Base-by-base conservation (phyloP, 306 rosid genomes). In the Clitoria ternatea region DNA sequence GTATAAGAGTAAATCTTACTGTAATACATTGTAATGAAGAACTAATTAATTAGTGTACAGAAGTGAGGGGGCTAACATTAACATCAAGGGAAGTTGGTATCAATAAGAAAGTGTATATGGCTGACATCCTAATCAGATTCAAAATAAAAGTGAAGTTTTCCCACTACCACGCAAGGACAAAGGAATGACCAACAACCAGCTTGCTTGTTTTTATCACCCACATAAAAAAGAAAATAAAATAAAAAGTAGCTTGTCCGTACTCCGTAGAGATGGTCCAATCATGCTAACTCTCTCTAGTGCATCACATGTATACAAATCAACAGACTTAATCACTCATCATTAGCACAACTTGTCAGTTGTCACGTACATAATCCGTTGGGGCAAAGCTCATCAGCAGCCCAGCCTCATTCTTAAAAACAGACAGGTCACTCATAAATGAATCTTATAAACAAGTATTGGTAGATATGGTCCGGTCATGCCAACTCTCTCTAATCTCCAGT, bases 251-350 rank as follows among this genome's bases (percentile, higher is more conserved):
- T 43, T 14, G 53, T 23, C 27, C 1, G 19, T 10, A 69, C 40
- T 23, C 27, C 1, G 19, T 10, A 69, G 22, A 30, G 29, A 52
- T 69, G 15, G 22, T 24, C 15, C 42, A 50, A 7, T 1, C 52
- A 61, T 7, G 17, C 63, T 36, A 40, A 19, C 65, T 54, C 29
- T 36, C 49, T 54, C n/a, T 24, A 44, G 43, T 13, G 29, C 30
- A 33, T 61, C 74, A 55, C 78, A 26, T 42, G 66, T 36, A 35
- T 36, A 42, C 47, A 64, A 23, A 55, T 29, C 36, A 30, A 55
- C 23, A 20, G 24, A 13, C 15, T 53, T 3, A 3, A 52, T 24
- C 60, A 12, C 60, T 53, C 60, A 53, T 53, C 24, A 24, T 13
- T 52, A 18, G 29, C 12, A 12, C 44, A 66, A 13, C 37, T 32